Evolutionary conservation across 2,329 filamentous ascomycete genomes (phyloP).

Genomic region (Madurella fahalii): DNA sequence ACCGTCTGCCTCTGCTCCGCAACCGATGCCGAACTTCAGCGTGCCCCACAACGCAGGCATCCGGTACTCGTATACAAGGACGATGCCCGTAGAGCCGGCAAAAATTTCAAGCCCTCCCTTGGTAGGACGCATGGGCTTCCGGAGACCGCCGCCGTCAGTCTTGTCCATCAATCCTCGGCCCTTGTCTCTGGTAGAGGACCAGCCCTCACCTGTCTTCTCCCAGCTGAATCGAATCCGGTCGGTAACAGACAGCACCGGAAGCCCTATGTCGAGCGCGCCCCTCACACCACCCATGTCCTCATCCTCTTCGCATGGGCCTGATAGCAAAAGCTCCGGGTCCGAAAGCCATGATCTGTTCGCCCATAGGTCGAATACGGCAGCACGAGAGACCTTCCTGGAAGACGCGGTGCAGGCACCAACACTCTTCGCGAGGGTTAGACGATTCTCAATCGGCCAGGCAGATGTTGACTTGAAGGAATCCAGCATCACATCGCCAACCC

Average conservation of each 20-base stretch:
- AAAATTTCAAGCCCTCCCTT: constrained; percentile 7
- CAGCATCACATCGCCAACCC: neutral
- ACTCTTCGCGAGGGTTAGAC: neutral
- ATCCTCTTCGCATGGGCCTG: constrained; percentile 15
- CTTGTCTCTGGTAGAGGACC: constrained; percentile 52
- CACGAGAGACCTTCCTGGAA: neutral
- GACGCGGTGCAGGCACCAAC: neutral
- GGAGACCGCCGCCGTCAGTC: constrained; percentile 43
- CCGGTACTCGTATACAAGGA: constrained; percentile 41
- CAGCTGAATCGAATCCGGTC: constrained; percentile 9
- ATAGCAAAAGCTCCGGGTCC: neutral
- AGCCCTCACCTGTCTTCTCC: constrained; percentile 42
- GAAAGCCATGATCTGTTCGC: neutral
- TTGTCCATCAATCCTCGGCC: constrained; percentile 46
- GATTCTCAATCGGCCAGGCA: neutral
- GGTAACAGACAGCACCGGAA: constrained; percentile 9
- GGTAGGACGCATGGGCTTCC: constrained; percentile 12
- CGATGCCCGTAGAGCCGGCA: constrained; percentile 17
- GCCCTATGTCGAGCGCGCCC: constrained; percentile 12
- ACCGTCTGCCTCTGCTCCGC: constrained; percentile 18
- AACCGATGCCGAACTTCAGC: constrained; percentile 49
- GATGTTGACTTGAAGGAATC: neutral
- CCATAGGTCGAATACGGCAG: neutral
- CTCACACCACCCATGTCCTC: constrained; percentile 25
- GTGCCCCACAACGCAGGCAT: constrained; percentile 44